phyloP scores from a whole-genome alignment of 2,329 filamentous ascomycete genomes.

The Penicillium corylophilum region DNA sequence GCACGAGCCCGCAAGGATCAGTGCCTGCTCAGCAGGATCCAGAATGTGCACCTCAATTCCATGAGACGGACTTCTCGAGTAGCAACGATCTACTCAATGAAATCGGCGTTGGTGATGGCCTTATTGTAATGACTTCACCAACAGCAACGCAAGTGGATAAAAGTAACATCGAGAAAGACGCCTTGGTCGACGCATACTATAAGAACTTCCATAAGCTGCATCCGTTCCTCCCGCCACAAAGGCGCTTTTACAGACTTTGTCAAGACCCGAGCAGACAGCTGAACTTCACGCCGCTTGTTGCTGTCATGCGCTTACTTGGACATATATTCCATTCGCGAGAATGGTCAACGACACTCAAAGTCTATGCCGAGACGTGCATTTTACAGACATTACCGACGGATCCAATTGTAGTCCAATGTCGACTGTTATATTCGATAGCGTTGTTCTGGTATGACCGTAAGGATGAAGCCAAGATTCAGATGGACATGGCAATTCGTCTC shows the following conservation, averaged over 20 bases:
- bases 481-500: constrained; percentile 20
- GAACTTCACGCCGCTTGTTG: constrained; percentile 23
- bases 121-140: neutral
- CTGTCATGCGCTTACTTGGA: constrained; percentile 31
- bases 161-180: constrained; percentile 11
- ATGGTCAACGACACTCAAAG: constrained; percentile 17
- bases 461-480: constrained; percentile 14
- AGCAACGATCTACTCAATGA: neutral
- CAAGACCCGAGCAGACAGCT: constrained; percentile 11
- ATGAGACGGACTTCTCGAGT: neutral
- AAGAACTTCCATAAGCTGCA: constrained; percentile 32
- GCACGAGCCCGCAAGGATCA: neutral
- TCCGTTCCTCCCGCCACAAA: constrained; percentile 28
- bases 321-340: constrained; percentile 21
- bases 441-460: constrained; percentile 28
- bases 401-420: constrained; percentile 25
- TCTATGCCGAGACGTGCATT: constrained; percentile 15
- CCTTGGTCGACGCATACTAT: constrained; percentile 31
- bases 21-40: neutral
- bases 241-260: constrained; percentile 14
- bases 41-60: neutral
- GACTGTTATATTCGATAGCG: constrained; percentile 27
- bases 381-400: constrained; percentile 8
- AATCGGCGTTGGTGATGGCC: neutral
- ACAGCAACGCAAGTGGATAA: neutral